Evolutionary conservation across 2,329 filamentous ascomycete species (phyloP), one percentile per base, ranked within the genome.

Genomic region (Aspergillus versicolor): DNA sequence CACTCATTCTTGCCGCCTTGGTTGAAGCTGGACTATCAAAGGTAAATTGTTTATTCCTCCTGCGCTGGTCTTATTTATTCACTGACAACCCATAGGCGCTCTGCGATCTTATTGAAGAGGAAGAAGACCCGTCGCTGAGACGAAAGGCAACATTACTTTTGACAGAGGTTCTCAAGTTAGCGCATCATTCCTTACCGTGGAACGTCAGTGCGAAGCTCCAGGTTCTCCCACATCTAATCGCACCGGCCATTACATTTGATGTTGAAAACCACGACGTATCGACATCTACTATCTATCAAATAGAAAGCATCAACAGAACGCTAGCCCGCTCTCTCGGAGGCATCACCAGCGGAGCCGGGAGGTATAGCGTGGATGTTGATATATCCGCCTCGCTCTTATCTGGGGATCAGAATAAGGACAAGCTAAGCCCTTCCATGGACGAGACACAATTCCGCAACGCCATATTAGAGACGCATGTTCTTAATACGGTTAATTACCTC

Each of bases 231-330:
- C 88, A 93, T 60, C 81, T 97, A 1, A 89, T 99, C 67, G 82
- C 88, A 6, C 86, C 88, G 0, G 91, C 92, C 4, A 83, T 90
- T 2, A 83, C 86, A 34, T 91, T 92, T 65, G 80, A 84, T 21
- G 81, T 86, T 19, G 85, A 92, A 30, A 83, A 86, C 22, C 87
- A 91, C 54, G 92, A 92, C 64, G 81, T 89, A 56, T 91, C 93
- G 6, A 92, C 91, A 7, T 88, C 91, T 7, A 95, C 95, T 17
- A 91, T 99, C 12, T 99, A 97, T 68, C 94, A 97, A 71, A 96
- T 99, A 53, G 96, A 96, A 76, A 97, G 93, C 70, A 92, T 99
- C 63, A 99, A 93, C 72, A 86, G 91, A 61, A 97, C 92, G 0
- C 78, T 99, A 13, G 95, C 95, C 70, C 84, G 92, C 56, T 95